Conservation (phyloP, 106 monocot genomes). For the Alisma plantagoaquatica region DNA sequence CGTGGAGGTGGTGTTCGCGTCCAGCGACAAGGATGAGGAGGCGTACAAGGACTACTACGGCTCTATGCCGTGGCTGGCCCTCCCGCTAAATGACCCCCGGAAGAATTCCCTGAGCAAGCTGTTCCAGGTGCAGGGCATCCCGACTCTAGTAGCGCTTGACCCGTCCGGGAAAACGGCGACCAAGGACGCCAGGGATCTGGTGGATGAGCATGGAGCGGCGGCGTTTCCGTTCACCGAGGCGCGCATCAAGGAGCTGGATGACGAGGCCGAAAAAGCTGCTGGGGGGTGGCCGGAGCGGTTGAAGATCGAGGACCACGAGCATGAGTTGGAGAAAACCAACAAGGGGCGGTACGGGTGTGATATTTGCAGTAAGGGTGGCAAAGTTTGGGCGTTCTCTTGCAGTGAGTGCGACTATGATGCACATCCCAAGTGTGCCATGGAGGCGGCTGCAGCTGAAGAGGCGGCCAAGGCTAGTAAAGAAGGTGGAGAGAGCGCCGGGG, state of each 20-base stretch:
- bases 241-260: slow-evolving; percentile 20
- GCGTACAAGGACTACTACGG: slow-evolving; percentile 16
- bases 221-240: slow-evolving; percentile 28
- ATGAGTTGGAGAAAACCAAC: too few relatives aligned
- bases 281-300: slow-evolving; percentile 14
- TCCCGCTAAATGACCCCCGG: slow-evolving; percentile 16
- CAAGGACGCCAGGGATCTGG: too few relatives aligned
- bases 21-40: slow-evolving; percentile 21
- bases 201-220: slow-evolving; percentile 18
- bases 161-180: slow-evolving; percentile 16
- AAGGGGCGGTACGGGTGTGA: too few relatives aligned
- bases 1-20: slow-evolving; percentile 23
- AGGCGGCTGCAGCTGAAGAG: too few relatives aligned
- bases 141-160: slow-evolving; percentile 19
- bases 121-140: slow-evolving; percentile 19
- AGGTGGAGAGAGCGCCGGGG: too few relatives aligned
- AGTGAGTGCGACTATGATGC: too few relatives aligned
- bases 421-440: too few relatives aligned
- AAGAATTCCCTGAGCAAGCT: slow-evolving; percentile 24
- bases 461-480: too few relatives aligned
- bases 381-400: too few relatives aligned
- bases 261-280: slow-evolving; percentile 14
- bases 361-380: too few relatives aligned
- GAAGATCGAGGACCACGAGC: slow-evolving; percentile 14
- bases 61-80: slow-evolving; percentile 26